Conservation (phyloP, 176 grass and related monocot genomes). For the Ampelocalamus luodianensis region DNA sequence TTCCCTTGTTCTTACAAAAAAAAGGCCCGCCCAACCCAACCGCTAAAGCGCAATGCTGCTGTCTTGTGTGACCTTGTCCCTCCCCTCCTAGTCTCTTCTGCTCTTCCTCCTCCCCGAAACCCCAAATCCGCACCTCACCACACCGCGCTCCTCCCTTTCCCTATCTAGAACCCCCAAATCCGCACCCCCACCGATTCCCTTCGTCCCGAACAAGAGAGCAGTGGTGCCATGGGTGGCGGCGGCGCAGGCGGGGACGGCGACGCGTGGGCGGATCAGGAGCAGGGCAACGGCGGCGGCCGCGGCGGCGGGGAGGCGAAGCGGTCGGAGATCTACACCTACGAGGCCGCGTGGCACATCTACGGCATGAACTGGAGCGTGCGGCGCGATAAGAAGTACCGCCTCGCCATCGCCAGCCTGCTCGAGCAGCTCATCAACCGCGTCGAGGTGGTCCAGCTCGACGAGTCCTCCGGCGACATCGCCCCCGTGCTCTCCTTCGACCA, state of each 20-base stretch:
- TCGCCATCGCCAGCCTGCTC: conserved; percentile 89
- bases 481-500: conserved; percentile 92
- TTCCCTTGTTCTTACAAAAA: too few relatives aligned
- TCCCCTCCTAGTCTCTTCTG: not conserved
- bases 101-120: not conserved
- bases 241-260: conserved; percentile 48
- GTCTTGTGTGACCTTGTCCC: not conserved
- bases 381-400: conserved; percentile 95
- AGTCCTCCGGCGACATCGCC: conserved; percentile 91
- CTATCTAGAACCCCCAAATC: conserved; percentile 30
- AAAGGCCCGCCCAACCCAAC: too few relatives aligned
- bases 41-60: too few relatives aligned
- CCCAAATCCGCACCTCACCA: not conserved
- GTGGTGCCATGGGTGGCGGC: conserved; percentile 49
- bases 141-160: not conserved
- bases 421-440: conserved; percentile 80
- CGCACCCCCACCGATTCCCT: not conserved
- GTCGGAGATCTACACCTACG: conserved; percentile 99
- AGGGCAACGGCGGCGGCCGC: conserved; percentile 42
- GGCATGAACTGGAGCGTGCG: conserved; percentile 99
- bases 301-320: conserved; percentile 82
- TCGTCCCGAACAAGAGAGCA: not conserved
- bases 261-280: conserved; percentile 55
- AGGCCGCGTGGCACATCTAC: conserved; percentile 96
- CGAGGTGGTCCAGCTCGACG: conserved; percentile 96